Evolutionary conservation across 164 flowering plant species (phyloP).

Genomic region (Dillenia suffruticosa): DNA sequence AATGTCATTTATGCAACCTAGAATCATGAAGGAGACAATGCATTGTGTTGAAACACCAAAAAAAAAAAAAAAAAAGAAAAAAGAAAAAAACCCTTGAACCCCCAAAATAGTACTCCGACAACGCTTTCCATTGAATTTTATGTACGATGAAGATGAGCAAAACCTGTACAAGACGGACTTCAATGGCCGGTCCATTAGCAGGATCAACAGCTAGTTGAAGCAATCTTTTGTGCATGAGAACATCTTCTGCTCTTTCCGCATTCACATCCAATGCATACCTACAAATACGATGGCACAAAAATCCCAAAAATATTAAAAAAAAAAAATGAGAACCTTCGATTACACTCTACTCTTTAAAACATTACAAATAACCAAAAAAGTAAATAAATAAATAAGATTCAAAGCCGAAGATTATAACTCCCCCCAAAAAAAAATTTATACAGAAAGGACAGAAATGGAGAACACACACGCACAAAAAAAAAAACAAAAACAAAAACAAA

Average conservation of each 20-base stretch:
- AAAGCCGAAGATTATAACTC: too few species aligned
- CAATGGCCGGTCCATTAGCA: constrained; percentile 42
- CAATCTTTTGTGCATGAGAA: constrained; percentile 30
- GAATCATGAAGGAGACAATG: too few species aligned
- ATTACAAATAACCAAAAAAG: constrained; percentile 9
- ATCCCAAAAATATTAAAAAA: too few species aligned
- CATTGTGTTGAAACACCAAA: too few species aligned
- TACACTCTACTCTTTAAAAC: constrained; percentile 20
- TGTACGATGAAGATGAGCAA: not conserved
- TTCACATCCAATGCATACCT: constrained; percentile 62
- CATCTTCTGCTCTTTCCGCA: constrained; percentile 37
- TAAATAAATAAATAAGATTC: too few species aligned
- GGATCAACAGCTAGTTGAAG: constrained; percentile 41
- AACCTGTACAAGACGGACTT: constrained; percentile 57
- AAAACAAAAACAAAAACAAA: too few species aligned
- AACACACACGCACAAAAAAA: too few species aligned
- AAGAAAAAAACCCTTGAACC: not conserved
- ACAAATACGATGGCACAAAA: not conserved
- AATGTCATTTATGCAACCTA: too few species aligned
- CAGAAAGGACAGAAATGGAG: too few species aligned
- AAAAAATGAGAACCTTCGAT: not conserved
- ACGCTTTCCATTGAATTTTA: not conserved
- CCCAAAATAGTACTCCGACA: not conserved
- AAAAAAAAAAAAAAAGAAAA: not conserved
- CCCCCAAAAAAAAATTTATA: too few species aligned